A percentile compares a stretch with the other conserved stretches of the same genome.
Evolutionary conservation across 768 basidiomycete species (phyloP).

Genomic region (Boletus rubropictus): DNA sequence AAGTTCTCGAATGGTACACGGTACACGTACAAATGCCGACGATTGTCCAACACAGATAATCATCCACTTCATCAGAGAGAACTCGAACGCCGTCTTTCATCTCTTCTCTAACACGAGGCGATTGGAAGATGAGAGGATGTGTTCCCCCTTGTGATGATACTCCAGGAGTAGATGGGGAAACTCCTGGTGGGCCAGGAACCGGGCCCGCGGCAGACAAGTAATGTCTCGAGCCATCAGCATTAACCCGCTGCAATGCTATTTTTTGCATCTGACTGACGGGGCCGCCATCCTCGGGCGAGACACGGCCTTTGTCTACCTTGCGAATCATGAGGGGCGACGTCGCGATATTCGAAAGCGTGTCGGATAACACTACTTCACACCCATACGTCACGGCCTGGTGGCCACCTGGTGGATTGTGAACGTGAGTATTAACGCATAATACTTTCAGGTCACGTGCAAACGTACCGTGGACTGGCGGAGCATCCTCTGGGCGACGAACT

Average conservation of each 20-base stretch:
- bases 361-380: slow-evolving; percentile 80
- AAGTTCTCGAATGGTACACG: slow-evolving; percentile 3
- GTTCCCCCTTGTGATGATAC: slow-evolving; percentile 72
- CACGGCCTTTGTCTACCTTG: slow-evolving; percentile 87
- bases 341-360: slow-evolving; percentile 78
- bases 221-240: slow-evolving; percentile 75
- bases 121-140: slow-evolving; percentile 73
- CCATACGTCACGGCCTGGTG: slow-evolving; percentile 90
- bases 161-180: slow-evolving; percentile 67
- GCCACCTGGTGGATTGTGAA: slow-evolving; percentile 43
- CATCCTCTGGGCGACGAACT: slow-evolving; percentile 65
- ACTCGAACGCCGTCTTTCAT: slow-evolving; percentile 69
- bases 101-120: slow-evolving; percentile 77
- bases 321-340: slow-evolving; percentile 84
- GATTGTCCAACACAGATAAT: slow-evolving; percentile 94
- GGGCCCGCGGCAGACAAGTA: slow-evolving; percentile 89
- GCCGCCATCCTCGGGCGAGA: slow-evolving; percentile 82
- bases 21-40: slow-evolving; percentile 80
- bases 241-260: slow-evolving; percentile 82
- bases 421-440: slow-evolving; percentile 36
- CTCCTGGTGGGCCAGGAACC: slow-evolving; percentile 68
- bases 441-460: slow-evolving; percentile 47
- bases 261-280: slow-evolving; percentile 97
- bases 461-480: slow-evolving; percentile 56
- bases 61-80: slow-evolving; percentile 86